A percentile compares a stretch with the other conserved stretches of the same genome.
phyloP scores from a whole-genome alignment of 257 asterid species.

The Solanum medicagineum region DNA sequence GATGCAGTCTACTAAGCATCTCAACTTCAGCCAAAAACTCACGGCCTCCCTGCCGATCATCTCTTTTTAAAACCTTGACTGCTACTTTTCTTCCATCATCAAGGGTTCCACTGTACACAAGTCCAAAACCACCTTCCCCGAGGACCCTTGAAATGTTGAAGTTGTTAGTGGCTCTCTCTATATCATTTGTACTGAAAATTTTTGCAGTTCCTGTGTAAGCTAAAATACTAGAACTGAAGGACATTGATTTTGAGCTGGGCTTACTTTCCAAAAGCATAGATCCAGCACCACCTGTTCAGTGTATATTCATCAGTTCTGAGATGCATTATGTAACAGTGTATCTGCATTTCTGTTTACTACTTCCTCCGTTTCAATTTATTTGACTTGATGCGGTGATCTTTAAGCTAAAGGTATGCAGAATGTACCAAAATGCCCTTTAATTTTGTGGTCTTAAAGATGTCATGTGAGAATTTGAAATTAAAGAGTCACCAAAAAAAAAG shows the following conservation, averaged over 20 bases:
- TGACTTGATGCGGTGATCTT: not conserved
- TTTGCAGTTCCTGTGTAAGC: conserved; percentile 73
- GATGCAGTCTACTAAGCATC: conserved; percentile 90
- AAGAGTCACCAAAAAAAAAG: not conserved
- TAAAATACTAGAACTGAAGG: conserved; percentile 54
- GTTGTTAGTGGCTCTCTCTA: conserved; percentile 51
- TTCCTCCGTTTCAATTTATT: not conserved
- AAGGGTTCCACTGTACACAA: conserved; percentile 67
- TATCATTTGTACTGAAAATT: conserved; percentile 39
- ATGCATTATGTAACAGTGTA: not conserved
- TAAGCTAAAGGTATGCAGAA: not conserved
- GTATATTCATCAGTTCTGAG: not conserved
- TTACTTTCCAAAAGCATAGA: conserved; percentile 34
- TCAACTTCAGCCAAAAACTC: conserved; percentile 92
- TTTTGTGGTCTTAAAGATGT: not conserved
- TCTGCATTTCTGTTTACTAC: not conserved
- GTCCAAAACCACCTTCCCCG: conserved; percentile 96
- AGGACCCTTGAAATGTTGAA: conserved; percentile 39
- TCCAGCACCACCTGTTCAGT: conserved; percentile 37
- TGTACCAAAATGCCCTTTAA: not conserved
- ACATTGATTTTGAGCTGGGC: conserved; percentile 45
- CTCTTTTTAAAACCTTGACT: conserved; percentile 73
- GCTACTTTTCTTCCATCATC: conserved; percentile 78
- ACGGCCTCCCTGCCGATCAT: conserved; percentile 69
- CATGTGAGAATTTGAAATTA: not conserved